A percentile compares a stretch with the other conserved stretches of the same genome.
Conservation (phyloP, 352 stramenopile genomes). For the Globisporangium carolinianum region DNA sequence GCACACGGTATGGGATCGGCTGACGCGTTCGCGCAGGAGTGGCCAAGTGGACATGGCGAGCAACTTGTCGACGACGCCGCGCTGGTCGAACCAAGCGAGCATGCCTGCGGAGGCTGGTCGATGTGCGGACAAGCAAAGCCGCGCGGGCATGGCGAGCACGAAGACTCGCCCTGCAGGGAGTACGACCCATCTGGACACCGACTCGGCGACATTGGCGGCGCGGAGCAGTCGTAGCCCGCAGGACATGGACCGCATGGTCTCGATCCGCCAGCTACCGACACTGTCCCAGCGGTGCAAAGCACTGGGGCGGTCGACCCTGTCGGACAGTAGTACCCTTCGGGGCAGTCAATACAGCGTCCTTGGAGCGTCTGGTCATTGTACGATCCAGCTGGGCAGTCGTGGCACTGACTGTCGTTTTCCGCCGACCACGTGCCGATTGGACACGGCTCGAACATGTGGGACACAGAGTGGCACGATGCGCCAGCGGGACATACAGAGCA, state of each 20-base stretch:
- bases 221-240: conserved; percentile 36
- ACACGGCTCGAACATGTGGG: conserved; percentile 25
- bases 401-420: conserved; percentile 30
- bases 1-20: neutral
- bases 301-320: conserved; percentile 19
- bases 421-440: conserved; percentile 41
- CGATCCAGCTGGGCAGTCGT: conserved; percentile 31
- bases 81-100: conserved; percentile 14
- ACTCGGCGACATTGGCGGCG: neutral
- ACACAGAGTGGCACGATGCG: conserved; percentile 19
- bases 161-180: conserved; percentile 10
- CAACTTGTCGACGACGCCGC: conserved; percentile 12
- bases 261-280: conserved; percentile 16
- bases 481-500: conserved; percentile 40
- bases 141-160: conserved; percentile 25
- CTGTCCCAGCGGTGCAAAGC: conserved; percentile 26
- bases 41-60: conserved; percentile 35
- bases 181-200: conserved; percentile 15
- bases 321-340: conserved; percentile 38
- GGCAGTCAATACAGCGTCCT: conserved; percentile 31
- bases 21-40: conserved; percentile 28
- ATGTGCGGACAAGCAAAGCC: conserved; percentile 21
- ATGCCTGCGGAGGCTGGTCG: conserved; percentile 8
- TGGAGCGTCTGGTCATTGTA: conserved; percentile 28
- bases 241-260: conserved; percentile 37